Evolutionary conservation across 208 protist species (phyloP), one percentile per base, ranked within the genome.

Genomic region (Acanthamoeba pearcei): DNA sequence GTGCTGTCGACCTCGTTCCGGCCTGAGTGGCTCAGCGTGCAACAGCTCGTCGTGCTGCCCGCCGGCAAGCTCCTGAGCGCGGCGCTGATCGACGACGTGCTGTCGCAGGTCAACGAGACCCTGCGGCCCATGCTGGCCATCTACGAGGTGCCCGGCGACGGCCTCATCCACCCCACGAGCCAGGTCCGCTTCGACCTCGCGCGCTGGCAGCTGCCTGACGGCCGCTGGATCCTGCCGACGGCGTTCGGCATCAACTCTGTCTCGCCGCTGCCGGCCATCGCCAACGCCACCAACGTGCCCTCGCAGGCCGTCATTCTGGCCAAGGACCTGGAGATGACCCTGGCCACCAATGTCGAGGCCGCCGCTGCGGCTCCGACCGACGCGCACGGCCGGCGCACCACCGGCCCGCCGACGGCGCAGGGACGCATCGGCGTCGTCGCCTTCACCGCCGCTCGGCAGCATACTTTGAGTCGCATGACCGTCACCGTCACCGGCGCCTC

Each of bases 111-210:
- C 51, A 57, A 86, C 42, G 42, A 19, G 19, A 86, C 62, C 3
- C 66, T 92, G 29, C 86, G 62, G 13, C 62, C 62, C 22, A 92
- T 92, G 86, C 5, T 92, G 17, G 42, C 29, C 86, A 27, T 92
- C 42, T 78, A 51, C 42, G 17, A 38, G 24, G 46, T 92, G 62
- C 86, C 86, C 6, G 17, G 29, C 17, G 86, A 92, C 49, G 62
- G 42, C 6, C 46, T 92, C 42, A 32, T 92, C 62, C 5, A 92
- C 27, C 19, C 9, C 19, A 29, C 27, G 12, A 32, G 62, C 32
- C 86, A 92, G 49, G 32, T 92, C n/a, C 86, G 86, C 86, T 92
- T 92, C 66, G 86, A 92, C 27, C 35, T 92, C 15, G 35, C 8
- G 13, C 38, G 66, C 6, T 17, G n/a, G 38, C 38, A 92, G 35